A percentile compares a stretch with the other conserved stretches of the same genome.
phyloP scores from a whole-genome alignment of 106 monocot genomes.

The Dioscorea zingiberensis region DNA sequence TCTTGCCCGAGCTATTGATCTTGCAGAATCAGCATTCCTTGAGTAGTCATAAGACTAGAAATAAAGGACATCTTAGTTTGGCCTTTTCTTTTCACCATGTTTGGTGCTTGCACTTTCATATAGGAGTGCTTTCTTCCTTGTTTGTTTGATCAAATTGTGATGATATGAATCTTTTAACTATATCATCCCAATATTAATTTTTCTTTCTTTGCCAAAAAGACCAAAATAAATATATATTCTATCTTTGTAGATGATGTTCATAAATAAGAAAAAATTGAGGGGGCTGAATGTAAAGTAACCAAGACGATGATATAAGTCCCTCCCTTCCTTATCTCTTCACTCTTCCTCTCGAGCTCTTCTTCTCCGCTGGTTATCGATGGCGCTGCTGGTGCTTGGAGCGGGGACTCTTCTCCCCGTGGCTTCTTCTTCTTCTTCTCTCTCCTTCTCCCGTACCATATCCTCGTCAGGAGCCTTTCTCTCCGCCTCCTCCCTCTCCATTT shows the following conservation, averaged over 20 bases:
- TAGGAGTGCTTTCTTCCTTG: background rate
- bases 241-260: no score
- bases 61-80: background rate
- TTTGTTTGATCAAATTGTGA: background rate
- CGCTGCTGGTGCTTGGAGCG: background rate
- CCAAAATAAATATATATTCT: no score
- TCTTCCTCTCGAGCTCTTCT: no score
- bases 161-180: no score
- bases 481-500: background rate
- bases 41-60: background rate
- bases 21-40: slow-evolving; percentile 58
- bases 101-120: background rate
- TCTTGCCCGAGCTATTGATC: slow-evolving; percentile 63
- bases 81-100: background rate
- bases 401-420: slow-evolving; percentile 3
- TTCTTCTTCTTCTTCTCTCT: slow-evolving; percentile 29
- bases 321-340: no score
- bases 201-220: no score
- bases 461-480: slow-evolving; percentile 8
- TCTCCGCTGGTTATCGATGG: slow-evolving; percentile 2
- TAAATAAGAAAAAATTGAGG: no score
- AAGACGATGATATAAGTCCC: no score
- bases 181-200: no score
- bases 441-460: slow-evolving; percentile 7
- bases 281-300: no score